These are phyloP conservation scores for Coemansia sp. DNA, from an alignment of 192 early-diverging fungal species.

Conservation along the genomic window DNA sequence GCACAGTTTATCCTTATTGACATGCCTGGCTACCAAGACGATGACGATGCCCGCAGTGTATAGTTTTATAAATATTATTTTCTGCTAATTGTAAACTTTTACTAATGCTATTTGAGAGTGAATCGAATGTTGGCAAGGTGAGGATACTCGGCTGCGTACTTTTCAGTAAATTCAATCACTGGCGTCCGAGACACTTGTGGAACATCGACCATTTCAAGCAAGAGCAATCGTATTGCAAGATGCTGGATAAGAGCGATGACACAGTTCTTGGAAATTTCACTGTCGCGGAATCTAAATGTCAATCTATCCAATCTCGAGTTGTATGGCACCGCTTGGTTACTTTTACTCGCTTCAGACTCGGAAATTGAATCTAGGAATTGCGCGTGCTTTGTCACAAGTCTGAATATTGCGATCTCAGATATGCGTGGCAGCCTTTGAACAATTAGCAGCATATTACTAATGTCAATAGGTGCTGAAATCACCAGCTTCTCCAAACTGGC, in stretches of 20 bases:
- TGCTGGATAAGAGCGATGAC: background rate
- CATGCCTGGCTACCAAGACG: constrained; percentile 43
- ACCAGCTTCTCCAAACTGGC: background rate
- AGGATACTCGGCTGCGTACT: background rate
- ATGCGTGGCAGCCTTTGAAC: background rate
- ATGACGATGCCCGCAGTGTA: constrained; percentile 27
- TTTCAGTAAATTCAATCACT: background rate
- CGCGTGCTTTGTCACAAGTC: background rate
- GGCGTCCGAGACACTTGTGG: background rate
- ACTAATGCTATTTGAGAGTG: background rate
- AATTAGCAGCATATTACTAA: background rate
- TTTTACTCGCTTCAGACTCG: background rate
- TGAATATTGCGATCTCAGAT: background rate
- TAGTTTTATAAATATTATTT: background rate
- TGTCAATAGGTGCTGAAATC: background rate
- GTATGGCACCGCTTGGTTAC: background rate
- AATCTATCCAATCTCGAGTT: background rate
- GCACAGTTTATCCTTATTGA: constrained; percentile 51
- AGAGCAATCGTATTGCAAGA: background rate
- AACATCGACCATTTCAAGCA: background rate
- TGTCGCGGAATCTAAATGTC: background rate
- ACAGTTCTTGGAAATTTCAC: background rate
- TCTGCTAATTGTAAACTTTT: background rate
- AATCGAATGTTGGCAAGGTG: background rate
- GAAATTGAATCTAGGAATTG: background rate